phyloP scores from a whole-genome alignment of 441 rosid species.

The Croton setiger region DNA sequence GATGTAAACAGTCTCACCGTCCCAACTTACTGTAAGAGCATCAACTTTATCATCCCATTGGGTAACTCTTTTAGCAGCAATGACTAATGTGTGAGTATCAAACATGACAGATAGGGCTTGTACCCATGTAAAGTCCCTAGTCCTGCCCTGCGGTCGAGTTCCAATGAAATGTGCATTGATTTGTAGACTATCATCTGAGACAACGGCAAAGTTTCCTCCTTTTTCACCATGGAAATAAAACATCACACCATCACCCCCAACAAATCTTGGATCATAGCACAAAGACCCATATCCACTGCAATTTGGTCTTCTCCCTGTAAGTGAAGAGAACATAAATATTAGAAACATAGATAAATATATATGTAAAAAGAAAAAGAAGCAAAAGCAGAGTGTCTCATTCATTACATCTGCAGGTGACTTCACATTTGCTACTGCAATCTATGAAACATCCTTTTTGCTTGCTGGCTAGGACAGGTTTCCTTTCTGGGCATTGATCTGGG shows the following conservation, averaged over 20 bases:
- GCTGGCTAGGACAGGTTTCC: conserved; percentile 50
- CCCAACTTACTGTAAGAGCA: conserved; percentile 55
- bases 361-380: too few relatives aligned
- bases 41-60: conserved; percentile 57
- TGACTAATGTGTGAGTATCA: conserved; percentile 52
- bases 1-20: conserved; percentile 43
- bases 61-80: conserved; percentile 54
- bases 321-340: background rate
- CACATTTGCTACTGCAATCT: conserved; percentile 79
- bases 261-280: conserved; percentile 79
- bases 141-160: conserved; percentile 61
- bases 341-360: background rate
- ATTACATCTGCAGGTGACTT: conserved; percentile 91
- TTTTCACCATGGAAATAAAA: conserved; percentile 83
- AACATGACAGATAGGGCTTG: conserved; percentile 75
- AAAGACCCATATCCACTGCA: conserved; percentile 75
- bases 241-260: conserved; percentile 86
- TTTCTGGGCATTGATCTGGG: conserved; percentile 53
- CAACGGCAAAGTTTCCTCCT: conserved; percentile 82
- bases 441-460: conserved; percentile 59
- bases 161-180: conserved; percentile 89
- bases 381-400: too few relatives aligned
- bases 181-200: conserved; percentile 71
- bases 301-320: conserved; percentile 62
- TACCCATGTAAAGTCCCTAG: conserved; percentile 86